Evolutionary conservation across 257 asterid species (phyloP), one percentile per base, ranked within the genome.

Genomic region (Scutellaria barbata): DNA sequence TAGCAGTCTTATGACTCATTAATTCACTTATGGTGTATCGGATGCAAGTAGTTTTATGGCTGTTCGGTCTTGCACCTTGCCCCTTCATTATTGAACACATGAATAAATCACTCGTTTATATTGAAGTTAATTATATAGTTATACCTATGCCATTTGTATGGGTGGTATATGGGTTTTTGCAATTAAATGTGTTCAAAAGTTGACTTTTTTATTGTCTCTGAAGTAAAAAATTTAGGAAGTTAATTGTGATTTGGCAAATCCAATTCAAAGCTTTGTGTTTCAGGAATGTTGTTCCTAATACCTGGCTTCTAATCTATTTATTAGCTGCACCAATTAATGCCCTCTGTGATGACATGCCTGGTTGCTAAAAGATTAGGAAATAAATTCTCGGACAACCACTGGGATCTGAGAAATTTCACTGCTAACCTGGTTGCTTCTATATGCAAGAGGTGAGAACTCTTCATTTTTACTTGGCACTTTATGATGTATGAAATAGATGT

Each of bases 241-340:
- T 10, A 73, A 73, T 54, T 45, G 55, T 43, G 68, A 56, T 59
- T 66, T 45, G 46, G 42, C 73, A 65, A 17, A 54, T 65, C 48
- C 66, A 55, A 53, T 56, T 55, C 68, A 17, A 65, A 30, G 47
- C 33, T 22, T 48, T 13, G 50, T 69, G 56, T 59, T 46, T 54
- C 63, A 57, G 58, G 54, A 17, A 18, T 59, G 25, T 64, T 35
- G 43, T 54, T 59, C 60, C 80, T 82, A 56, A 79, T 63, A 25
- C 53, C 50, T 72, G 71, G 16, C 22, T 45, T 74, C 45, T 51
- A 13, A 37, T 73, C 33, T 61, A 4, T 45, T 60, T 48, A 70
- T 63, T 87, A 95, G 99, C 85, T 92, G 79, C 98, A 95, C 84
- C 96, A 95, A 77, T 81, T 92, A 73, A 92, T 95, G 98, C 99